These are phyloP conservation scores for Mortierella claussenii DNA, from an alignment of 192 early-diverging fungal species.

Conservation along the genomic window DNA sequence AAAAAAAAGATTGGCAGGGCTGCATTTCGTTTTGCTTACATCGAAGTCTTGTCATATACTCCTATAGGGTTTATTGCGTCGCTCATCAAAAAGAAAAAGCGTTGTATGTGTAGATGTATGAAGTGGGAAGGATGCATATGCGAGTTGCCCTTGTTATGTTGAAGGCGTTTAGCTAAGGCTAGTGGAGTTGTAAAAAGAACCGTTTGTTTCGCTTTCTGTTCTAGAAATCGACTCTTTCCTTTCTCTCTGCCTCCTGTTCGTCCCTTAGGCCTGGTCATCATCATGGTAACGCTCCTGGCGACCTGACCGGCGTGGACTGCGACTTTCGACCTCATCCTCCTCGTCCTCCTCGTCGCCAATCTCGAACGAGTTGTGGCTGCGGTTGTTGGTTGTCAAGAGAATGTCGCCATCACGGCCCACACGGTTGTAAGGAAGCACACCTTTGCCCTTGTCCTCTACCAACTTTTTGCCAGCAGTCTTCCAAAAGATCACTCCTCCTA, in stretches of 20 bases:
- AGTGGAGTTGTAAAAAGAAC: no score
- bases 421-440: constrained; percentile 48
- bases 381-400: constrained; percentile 28
- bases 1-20: no score
- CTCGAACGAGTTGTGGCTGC: constrained; percentile 43
- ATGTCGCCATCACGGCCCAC: constrained; percentile 34
- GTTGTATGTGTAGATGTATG: no score
- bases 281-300: constrained; percentile 51
- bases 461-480: constrained; percentile 48
- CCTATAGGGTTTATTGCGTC: neutral
- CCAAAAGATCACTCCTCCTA: constrained; percentile 49
- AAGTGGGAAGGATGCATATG: no score
- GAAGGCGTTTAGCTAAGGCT: no score
- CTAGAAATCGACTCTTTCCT: no score
- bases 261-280: constrained; percentile 39
- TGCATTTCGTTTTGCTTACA: no score
- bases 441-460: constrained; percentile 50
- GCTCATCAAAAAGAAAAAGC: neutral
- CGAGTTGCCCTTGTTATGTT: no score
- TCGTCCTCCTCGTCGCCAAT: constrained; percentile 51
- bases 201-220: no score
- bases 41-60: neutral
- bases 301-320: constrained; percentile 21
- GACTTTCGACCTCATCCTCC: constrained; percentile 37
- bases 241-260: no score